Percentiles rank a stretch among this genome's conserved stretches.
Evolutionary conservation across 2,329 filamentous ascomycete species (phyloP).

Genomic region (Diplodia mutila): DNA sequence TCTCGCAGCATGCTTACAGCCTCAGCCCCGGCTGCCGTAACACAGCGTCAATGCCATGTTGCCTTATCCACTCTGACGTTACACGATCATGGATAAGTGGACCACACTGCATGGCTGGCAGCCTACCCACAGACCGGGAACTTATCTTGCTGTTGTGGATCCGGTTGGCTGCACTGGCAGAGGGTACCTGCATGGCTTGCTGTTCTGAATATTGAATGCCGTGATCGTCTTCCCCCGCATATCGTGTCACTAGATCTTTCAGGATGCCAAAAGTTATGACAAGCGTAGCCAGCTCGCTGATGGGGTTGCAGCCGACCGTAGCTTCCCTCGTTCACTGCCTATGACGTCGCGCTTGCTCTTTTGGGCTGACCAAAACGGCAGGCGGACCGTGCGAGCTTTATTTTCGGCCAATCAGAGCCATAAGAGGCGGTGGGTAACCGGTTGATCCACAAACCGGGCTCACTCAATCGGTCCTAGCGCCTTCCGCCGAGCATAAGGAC

Average conservation of each 20-base stretch:
- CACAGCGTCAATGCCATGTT: neutral
- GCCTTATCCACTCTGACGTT: neutral
- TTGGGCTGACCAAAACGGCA: neutral
- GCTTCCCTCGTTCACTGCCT: neutral
- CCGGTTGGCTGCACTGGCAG: neutral
- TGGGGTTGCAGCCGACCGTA: neutral
- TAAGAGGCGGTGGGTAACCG: neutral
- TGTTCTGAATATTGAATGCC: neutral
- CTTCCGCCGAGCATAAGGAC: neutral
- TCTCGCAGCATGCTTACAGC: neutral
- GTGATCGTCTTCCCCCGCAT: neutral
- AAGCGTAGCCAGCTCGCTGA: neutral
- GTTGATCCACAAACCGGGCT: neutral
- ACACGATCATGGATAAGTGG: neutral
- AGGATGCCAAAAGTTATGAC: neutral
- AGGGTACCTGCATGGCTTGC: slow-evolving; percentile 15
- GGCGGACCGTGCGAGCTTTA: no score
- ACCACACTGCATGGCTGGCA: neutral
- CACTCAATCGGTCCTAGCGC: neutral
- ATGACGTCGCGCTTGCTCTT: slow-evolving; percentile 13
- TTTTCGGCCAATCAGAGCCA: neutral
- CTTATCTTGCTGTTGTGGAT: neutral
- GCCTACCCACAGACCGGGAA: neutral
- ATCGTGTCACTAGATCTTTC: neutral
- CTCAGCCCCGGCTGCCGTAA: neutral